A percentile compares a stretch with the other conserved stretches of the same genome.
Conservation (phyloP, 352 stramenopile species). For the Phytophthora sp. region DNA sequence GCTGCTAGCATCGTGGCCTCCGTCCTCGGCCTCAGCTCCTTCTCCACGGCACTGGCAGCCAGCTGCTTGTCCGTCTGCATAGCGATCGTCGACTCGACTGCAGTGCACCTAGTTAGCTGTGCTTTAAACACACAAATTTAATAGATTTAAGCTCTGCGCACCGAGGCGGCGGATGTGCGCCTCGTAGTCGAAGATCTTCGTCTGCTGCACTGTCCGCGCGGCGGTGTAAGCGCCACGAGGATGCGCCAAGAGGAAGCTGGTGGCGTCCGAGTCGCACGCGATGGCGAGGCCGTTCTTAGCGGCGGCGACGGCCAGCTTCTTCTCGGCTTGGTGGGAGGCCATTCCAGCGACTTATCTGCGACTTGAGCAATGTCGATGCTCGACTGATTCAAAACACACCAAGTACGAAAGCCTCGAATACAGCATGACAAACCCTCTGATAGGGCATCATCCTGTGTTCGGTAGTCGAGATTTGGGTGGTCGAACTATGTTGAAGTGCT, state of each 20-base stretch:
- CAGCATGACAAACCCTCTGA: not conserved
- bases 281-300: constrained; percentile 81
- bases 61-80: constrained; percentile 51
- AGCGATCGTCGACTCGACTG: constrained; percentile 76
- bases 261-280: constrained; percentile 65
- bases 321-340: constrained; percentile 24
- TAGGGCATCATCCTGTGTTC: not conserved
- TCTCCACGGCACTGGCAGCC: constrained; percentile 39
- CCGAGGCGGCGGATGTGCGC: constrained; percentile 77
- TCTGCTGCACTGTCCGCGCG: constrained; percentile 76
- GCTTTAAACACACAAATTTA: no score
- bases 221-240: constrained; percentile 77
- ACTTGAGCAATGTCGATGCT: not conserved
- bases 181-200: constrained; percentile 81
- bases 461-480: no score
- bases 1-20: constrained; percentile 71
- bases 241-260: constrained; percentile 64
- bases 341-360: no score
- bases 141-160: constrained; percentile 24
- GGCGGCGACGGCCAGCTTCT: constrained; percentile 49
- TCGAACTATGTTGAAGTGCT: constrained; percentile 6
- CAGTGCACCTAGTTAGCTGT: constrained; percentile 6
- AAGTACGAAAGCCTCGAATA: not conserved
- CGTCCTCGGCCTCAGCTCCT: constrained; percentile 54
- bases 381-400: not conserved